Conservation (phyloP, 164 flowering plant genomes). For the Chimonanthus salicifolius region DNA sequence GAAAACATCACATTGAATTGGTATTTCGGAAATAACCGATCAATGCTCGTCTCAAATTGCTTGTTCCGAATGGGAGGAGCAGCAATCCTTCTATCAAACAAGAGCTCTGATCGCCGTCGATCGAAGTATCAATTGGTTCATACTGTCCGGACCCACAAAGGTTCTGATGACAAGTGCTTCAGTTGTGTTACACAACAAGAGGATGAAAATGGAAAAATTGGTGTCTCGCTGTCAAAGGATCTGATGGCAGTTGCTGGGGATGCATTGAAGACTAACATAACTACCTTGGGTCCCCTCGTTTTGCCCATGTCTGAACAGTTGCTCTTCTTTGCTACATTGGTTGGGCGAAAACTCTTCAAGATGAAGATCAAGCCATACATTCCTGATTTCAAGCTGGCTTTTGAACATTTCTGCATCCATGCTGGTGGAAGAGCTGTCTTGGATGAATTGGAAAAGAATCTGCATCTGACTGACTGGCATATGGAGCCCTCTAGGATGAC, state of each 20-base stretch:
- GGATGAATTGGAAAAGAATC: slow-evolving; percentile 75
- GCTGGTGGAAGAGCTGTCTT: slow-evolving; percentile 89
- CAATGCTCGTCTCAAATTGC: slow-evolving; percentile 83
- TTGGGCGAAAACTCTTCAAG: slow-evolving; percentile 59
- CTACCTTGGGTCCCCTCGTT: slow-evolving; percentile 82
- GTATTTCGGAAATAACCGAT: slow-evolving; percentile 76
- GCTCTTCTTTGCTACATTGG: slow-evolving; percentile 65
- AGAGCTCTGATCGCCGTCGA: slow-evolving; percentile 44
- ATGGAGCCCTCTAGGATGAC: slow-evolving; percentile 93
- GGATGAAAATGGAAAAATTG: slow-evolving; percentile 55
- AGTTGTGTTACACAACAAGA: slow-evolving; percentile 66
- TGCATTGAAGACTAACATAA: slow-evolving; percentile 82
- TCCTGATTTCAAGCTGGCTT: slow-evolving; percentile 81
- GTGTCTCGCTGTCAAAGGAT: slow-evolving; percentile 76
- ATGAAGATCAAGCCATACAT: slow-evolving; percentile 83
- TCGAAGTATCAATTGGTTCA: slow-evolving; percentile 71
- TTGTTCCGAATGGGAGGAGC: slow-evolving; percentile 87
- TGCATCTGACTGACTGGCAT: slow-evolving; percentile 71
- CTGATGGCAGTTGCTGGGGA: slow-evolving; percentile 90
- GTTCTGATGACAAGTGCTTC: slow-evolving; percentile 75
- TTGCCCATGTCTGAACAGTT: slow-evolving; percentile 80
- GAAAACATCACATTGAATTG: slow-evolving; percentile 78
- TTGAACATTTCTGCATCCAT: slow-evolving; percentile 87
- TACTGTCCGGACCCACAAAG: slow-evolving; percentile 77
- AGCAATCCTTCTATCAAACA: slow-evolving; percentile 70